These are phyloP conservation scores for Meyerozyma sp. DNA, from an alignment of 1,139 yeast species.

Conservation along the genomic window DNA sequence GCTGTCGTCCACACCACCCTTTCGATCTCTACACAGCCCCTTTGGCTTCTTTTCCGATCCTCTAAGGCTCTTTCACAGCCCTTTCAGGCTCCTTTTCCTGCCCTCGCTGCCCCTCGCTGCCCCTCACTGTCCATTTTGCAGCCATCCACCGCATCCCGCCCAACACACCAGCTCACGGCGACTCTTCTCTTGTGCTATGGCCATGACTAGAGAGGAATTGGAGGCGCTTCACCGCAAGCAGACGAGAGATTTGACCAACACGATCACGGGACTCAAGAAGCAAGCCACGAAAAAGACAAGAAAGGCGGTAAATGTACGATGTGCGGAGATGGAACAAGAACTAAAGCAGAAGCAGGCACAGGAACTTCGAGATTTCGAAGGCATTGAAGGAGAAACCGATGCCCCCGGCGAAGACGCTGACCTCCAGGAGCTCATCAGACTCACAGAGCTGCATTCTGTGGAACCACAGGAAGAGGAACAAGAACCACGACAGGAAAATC, in stretches of 20 bases:
- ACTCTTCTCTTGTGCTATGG: neutral
- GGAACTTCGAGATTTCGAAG: conserved; percentile 33
- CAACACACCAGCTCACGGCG: neutral
- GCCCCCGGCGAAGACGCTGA: conserved; percentile 4
- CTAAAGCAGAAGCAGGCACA: conserved; percentile 47
- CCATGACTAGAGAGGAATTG: conserved; percentile 38
- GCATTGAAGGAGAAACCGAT: conserved; percentile 6
- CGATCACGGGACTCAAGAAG: conserved; percentile 70
- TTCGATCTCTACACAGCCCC: no score
- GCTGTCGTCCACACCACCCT: no score
- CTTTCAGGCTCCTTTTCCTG: no score
- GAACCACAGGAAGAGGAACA: neutral
- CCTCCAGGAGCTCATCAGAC: neutral
- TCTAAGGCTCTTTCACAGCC: neutral
- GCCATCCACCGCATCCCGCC: neutral
- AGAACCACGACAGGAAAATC: neutral
- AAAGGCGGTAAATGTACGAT: conserved; percentile 49
- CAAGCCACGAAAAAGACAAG: conserved; percentile 79
- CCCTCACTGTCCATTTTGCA: neutral
- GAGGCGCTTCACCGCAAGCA: conserved; percentile 66
- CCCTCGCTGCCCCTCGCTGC: neutral
- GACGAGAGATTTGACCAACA: conserved; percentile 56
- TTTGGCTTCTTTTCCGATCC: neutral
- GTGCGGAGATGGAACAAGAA: conserved; percentile 54
- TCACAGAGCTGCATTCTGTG: neutral